Percentiles rank a stretch among this genome's conserved stretches.
phyloP scores from a whole-genome alignment of 805 yeast genomes.

The Candida lessepsii region DNA sequence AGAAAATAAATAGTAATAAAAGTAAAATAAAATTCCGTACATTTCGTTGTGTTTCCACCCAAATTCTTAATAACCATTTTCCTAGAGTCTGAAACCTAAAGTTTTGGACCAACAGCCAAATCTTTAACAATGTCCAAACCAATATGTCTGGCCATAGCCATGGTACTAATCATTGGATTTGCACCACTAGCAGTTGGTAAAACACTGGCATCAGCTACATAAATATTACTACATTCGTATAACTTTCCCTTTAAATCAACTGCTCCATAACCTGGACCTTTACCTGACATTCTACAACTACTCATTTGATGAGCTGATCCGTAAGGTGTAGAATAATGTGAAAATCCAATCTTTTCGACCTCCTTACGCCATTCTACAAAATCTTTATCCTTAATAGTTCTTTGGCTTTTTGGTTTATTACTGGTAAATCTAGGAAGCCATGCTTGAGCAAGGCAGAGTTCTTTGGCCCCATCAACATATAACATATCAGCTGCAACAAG shows the following conservation, averaged over 20 bases:
- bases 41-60: too few relatives aligned
- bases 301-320: constrained; percentile 59
- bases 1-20: too few relatives aligned
- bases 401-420: constrained; percentile 32
- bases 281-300: constrained; percentile 50
- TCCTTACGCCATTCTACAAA: constrained; percentile 37
- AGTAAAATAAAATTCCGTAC: too few relatives aligned
- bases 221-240: constrained; percentile 48
- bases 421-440: constrained; percentile 38
- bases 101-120: constrained; percentile 24
- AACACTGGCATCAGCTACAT: constrained; percentile 49
- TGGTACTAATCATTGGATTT: constrained; percentile 51
- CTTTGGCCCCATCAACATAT: constrained; percentile 49
- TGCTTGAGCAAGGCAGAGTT: constrained; percentile 36
- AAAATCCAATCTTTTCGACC: constrained; percentile 27
- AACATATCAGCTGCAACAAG: constrained; percentile 43
- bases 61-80: too few relatives aligned
- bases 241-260: constrained; percentile 44
- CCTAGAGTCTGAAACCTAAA: constrained; percentile 16
- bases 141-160: constrained; percentile 47
- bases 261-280: constrained; percentile 44
- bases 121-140: constrained; percentile 37
- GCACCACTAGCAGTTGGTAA: constrained; percentile 55
- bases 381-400: constrained; percentile 43
- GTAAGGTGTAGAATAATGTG: constrained; percentile 27